Base-by-base conservation (phyloP, 2,329 filamentous ascomycete species). In the Coniosporium tulheliwenetii region DNA sequence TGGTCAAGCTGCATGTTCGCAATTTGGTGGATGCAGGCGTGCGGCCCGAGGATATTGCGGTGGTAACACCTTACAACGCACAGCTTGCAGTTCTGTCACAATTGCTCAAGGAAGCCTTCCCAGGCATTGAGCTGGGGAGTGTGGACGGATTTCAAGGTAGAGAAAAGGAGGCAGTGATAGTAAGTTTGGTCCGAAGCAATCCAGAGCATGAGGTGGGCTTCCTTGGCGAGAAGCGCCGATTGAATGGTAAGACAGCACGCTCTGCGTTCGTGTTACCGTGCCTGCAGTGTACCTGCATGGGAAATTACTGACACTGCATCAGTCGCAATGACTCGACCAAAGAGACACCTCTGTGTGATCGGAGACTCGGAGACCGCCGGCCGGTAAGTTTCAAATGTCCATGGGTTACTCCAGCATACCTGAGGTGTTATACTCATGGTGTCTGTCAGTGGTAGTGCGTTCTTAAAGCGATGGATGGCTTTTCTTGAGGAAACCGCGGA, bases 271-370 rank as follows among this genome's bases (percentile, higher is more conserved):
- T 39, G 50, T 30, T 26, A 36, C 15, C 10, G 33, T 15, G 10
- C 19, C 19, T 26, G 19, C 19, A 26, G 19, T 44, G 35, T 41
- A 37, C 40, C 39, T 47, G 36, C 41, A 47, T 43, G 37, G 14
- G 35, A 37, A 19, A 30, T 10, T 37, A 30, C 39, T 45, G 29
- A 46, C 43, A 26, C 37, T 42, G 40, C 30, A 35, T 31, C 51
- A 93, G 87, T 96, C 51, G 89, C 91, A 40, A 96, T 98, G 87
- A 98, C 91, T 46, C 77, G 91, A 48, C 85, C 91, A 5, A 89
- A 83, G 64, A 75, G 91, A 50, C 89, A 91, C 55, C 69, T 98
- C 36, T 91, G 84, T 46, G 73, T 98, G 13, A 81, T 95, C 52
- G 91, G 89, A 36, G 91, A 98, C 60, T 91, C 85, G 44, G 91